These are phyloP conservation scores for Curvularia sp. DNA, from an alignment of 2,329 filamentous ascomycete species.

Conservation along the genomic window DNA sequence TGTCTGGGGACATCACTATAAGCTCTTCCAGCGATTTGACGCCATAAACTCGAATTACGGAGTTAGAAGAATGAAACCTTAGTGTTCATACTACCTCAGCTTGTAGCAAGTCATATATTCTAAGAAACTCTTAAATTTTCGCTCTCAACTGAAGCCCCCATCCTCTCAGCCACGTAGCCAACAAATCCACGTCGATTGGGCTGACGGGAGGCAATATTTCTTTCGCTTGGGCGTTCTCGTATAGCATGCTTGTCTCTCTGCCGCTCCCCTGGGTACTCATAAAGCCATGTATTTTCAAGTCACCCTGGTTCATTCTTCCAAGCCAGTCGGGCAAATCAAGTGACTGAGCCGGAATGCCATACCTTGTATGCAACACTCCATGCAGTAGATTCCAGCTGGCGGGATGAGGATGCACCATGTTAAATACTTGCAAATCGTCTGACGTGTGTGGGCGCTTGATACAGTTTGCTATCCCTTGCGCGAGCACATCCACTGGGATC, in stretches of 20 bases:
- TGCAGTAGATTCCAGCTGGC: conserved; percentile 11
- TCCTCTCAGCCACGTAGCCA: conserved; percentile 13
- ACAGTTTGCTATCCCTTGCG: conserved; percentile 6
- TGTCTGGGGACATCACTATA: too few species aligned
- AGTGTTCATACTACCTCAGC: too few species aligned
- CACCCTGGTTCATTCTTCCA: conserved; percentile 6
- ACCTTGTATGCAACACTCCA: conserved; percentile 1
- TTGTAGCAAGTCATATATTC: background rate
- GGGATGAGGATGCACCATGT: conserved; percentile 17
- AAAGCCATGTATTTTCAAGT: conserved; percentile 15
- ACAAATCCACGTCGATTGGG: conserved; percentile 8
- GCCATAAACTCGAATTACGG: too few species aligned
- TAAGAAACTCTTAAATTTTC: background rate
- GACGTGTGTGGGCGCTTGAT: background rate
- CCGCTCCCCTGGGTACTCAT: conserved; percentile 13
- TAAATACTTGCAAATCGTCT: conserved; percentile 12
- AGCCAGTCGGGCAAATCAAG: conserved; percentile 18
- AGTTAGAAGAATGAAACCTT: too few species aligned
- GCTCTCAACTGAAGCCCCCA: conserved; percentile 12
- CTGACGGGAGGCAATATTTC: conserved; percentile 1
- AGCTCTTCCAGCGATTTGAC: too few species aligned
- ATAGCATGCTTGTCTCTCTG: conserved; percentile 11
- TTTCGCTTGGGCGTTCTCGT: background rate
- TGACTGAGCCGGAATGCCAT: conserved; percentile 6
- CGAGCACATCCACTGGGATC: conserved; percentile 27